Evolutionary conservation across 1,284 basidiomycete genomes (phyloP), one percentile per base, ranked within the genome.

Genomic region (Ganoderma meredithae): DNA sequence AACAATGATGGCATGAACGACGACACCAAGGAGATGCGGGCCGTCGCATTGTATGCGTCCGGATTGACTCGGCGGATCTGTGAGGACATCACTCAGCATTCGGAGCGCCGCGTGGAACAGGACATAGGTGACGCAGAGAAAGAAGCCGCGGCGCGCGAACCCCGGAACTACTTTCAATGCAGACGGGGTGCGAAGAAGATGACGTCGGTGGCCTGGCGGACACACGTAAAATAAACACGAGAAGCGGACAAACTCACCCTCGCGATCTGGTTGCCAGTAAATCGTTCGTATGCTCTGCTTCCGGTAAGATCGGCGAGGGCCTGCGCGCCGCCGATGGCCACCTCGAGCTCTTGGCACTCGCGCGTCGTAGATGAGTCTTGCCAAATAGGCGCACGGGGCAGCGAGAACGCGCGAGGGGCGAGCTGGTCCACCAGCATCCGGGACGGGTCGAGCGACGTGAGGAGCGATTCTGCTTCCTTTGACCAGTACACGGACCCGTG

Each of bases 401-500:
- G 81, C 4, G 94, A 91, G 79, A 97, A 96, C 0, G 93, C 92
- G 8, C 75, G 74, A 0, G 88, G 88, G 19, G 81, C 80, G 53
- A 92, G 79, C 74, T 91, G 90, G 10, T 76, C 83, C 12, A 82
- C 79, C 4, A 96, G 83, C 0, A 86, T 76, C 64, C 84, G 79
- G 1, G 75, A 72, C 1, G 90, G 72, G 74, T 91, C 83, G 53
- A 96, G 83, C 1, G 80, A 81, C 1, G 83, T 79, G 9, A 97
- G 85, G 7, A 88, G 76, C 0, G 70, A 64, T 58, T 86, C 83
- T 0, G 91, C 91, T 3, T 83, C 80, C 12, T 80, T 74, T 0
- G 93, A 92, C 92, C 94, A 96, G 78, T 93, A 96, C 10, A 96
- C 94, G 1, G 93, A 95, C 12, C 95, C 95, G 77, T 97, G 95